Evolutionary conservation across 352 stramenopile species (phyloP).

Genomic region (Phytophthora ohioensis): DNA sequence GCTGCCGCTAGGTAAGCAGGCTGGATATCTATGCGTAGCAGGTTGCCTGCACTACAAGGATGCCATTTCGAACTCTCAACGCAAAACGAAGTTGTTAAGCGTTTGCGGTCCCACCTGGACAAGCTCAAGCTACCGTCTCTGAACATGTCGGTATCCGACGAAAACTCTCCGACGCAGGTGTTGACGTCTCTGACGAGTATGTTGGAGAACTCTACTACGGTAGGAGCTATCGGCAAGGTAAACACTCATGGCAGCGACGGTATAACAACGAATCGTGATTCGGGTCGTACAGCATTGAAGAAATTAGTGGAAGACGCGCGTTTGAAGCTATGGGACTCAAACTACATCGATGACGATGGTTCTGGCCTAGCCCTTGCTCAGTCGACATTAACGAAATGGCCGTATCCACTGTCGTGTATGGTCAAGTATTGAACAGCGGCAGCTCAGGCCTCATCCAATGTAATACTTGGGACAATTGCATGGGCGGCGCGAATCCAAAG

Average conservation of each 20-base stretch:
- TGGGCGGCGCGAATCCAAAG: conserved; percentile 48
- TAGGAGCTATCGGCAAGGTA: conserved; percentile 40
- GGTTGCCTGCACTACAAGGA: conserved; percentile 35
- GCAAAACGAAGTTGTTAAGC: conserved; percentile 41
- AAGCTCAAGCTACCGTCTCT: conserved; percentile 26
- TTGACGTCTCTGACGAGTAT: not conserved
- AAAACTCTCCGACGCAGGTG: conserved; percentile 15
- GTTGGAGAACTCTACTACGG: not conserved
- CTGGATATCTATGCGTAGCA: too few relatives aligned
- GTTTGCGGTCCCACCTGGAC: conserved; percentile 46
- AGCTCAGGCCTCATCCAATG: conserved; percentile 51
- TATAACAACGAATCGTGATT: conserved; percentile 31
- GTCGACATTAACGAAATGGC: conserved; percentile 57
- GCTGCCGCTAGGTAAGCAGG: too few relatives aligned
- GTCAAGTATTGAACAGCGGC: conserved; percentile 49
- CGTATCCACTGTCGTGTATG: conserved; percentile 57
- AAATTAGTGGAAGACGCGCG: not conserved
- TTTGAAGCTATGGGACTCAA: conserved; percentile 43
- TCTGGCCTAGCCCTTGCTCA: conserved; percentile 48
- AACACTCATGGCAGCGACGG: conserved; percentile 43
- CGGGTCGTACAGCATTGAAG: not conserved
- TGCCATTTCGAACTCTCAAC: conserved; percentile 49
- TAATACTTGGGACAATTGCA: conserved; percentile 43
- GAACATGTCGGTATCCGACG: not conserved
- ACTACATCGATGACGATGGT: conserved; percentile 48